Evolutionary conservation across 1,284 basidiomycete species (phyloP).

Genomic region (Leucoagaricus sp.): DNA sequence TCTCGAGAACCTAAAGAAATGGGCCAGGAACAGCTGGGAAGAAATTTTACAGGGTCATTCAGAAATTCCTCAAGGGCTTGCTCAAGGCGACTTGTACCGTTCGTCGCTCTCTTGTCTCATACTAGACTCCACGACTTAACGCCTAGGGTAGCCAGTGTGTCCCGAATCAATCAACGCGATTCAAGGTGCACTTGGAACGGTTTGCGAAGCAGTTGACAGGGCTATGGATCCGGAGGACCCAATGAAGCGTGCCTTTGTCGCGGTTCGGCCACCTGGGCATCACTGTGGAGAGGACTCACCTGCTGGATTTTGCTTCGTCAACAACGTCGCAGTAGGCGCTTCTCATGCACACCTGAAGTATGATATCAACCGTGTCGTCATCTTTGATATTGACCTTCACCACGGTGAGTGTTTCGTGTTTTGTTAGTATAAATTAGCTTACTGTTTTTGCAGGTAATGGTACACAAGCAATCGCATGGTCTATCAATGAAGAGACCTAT

Average conservation of each 20-base stretch:
- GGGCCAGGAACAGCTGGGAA: conserved; percentile 66
- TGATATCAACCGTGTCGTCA: conserved; percentile 77
- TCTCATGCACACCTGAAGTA: conserved; percentile 88
- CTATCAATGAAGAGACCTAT: conserved; percentile 88
- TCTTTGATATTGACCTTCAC: conserved; percentile 94
- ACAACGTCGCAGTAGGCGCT: conserved; percentile 90
- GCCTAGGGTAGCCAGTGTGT: conserved; percentile 51
- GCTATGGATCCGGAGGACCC: conserved; percentile 29
- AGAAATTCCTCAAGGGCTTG: conserved; percentile 76
- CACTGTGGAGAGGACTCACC: conserved; percentile 90
- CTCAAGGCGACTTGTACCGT: conserved; percentile 88
- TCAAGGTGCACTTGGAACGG: conserved; percentile 74
- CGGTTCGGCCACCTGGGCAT: conserved; percentile 87
- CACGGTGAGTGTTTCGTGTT: conserved; percentile 54
- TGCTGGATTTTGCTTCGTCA: conserved; percentile 92
- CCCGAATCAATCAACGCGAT: conserved; percentile 72
- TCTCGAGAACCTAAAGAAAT: conserved; percentile 58
- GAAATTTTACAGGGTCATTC: conserved; percentile 67
- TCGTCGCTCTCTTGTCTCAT: conserved; percentile 30
- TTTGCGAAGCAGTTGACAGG: conserved; percentile 83
- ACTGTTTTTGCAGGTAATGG: conserved; percentile 71
- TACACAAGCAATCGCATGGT: conserved; percentile 90
- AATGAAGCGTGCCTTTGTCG: conserved; percentile 71
- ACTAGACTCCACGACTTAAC: neutral
- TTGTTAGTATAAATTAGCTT: neutral